Evolutionary conservation across 2,329 filamentous ascomycete genomes (phyloP).

Genomic region (Hymenoscyphus infarciens): DNA sequence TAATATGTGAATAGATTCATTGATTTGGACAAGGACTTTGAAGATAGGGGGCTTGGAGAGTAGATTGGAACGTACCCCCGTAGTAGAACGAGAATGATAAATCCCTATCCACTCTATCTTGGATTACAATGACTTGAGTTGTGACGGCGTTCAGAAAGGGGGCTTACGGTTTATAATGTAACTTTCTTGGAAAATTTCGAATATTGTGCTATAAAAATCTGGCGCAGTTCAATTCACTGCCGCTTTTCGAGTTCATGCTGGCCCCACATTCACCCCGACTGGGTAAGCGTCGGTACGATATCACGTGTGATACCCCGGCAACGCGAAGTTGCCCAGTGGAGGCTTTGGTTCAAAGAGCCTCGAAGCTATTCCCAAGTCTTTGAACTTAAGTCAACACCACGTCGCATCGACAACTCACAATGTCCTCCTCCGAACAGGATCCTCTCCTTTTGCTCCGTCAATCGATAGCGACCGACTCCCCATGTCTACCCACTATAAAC

Average conservation of each 20-base stretch:
- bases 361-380: not conserved
- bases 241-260: too few relatives aligned
- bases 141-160: too few relatives aligned
- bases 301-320: conserved; percentile 1
- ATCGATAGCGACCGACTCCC: conserved; percentile 67
- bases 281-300: conserved; percentile 6
- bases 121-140: too few relatives aligned
- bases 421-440: conserved; percentile 61
- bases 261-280: conserved; percentile 10
- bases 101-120: not conserved
- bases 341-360: not conserved
- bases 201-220: too few relatives aligned
- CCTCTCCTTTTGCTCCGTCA: conserved; percentile 80
- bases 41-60: not conserved
- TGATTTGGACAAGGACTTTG: not conserved
- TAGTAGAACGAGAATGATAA: not conserved
- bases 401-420: conserved; percentile 35
- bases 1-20: conserved; percentile 9
- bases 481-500: conserved; percentile 71
- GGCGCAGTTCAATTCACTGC: too few relatives aligned
- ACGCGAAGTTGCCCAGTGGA: not conserved
- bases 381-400: conserved; percentile 1
- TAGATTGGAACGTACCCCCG: not conserved
- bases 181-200: too few relatives aligned
- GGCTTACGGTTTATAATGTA: too few relatives aligned